Evolutionary conservation across 805 yeast species (phyloP), one percentile per base, ranked within the genome.

Genomic region (Lachancea mirantina): DNA sequence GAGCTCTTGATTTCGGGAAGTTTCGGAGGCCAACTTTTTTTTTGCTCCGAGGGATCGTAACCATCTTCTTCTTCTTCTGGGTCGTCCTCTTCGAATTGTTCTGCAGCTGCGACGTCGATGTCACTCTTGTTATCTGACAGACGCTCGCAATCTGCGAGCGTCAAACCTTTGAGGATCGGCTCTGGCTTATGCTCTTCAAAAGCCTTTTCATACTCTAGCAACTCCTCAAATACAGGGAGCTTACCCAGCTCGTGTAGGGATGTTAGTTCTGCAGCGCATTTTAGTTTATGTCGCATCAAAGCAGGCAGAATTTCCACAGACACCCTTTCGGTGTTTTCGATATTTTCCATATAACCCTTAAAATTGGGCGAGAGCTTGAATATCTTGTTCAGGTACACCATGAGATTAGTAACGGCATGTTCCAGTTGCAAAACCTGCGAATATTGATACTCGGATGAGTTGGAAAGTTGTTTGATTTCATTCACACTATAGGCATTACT

Each of bases 1-100:
- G 72, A 70, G 48, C 79, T 72, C 5, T 65, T 55, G 24, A 89
- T 82, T 19, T 55, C 57, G 1, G 96, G 96, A 11, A 87, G 56
- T 8, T 64, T 65, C 1, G 96, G 96, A 1, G 81, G 75, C 64
- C 71, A 74, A 21, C 42, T 34, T 17, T 41, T 21, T 14, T 35
- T 36, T n/a, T 27, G 35, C 24, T 41, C 38, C 14, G 38, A 48
- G 13, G 45, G 50, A 8, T 49, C 50, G 26, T 42, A 40, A 8
- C 45, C 57, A 26, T 52, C 57, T 13, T 55, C 57, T 11, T 45
- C 57, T 5, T 49, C 58, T 9, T 53, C 55, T 6, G 47, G 57
- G 6, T 31, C 43, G 24, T 41, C 40, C 5, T 36, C 33, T 6
- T 29, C 34, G 9, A 14, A 21, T n/a, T 30, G 35, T 3, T 20